A percentile compares a stretch with the other conserved stretches of the same genome.
These are phyloP conservation scores for Boletus semigastroideus DNA, from an alignment of 1,284 basidiomycete species.

Conservation along the genomic window DNA sequence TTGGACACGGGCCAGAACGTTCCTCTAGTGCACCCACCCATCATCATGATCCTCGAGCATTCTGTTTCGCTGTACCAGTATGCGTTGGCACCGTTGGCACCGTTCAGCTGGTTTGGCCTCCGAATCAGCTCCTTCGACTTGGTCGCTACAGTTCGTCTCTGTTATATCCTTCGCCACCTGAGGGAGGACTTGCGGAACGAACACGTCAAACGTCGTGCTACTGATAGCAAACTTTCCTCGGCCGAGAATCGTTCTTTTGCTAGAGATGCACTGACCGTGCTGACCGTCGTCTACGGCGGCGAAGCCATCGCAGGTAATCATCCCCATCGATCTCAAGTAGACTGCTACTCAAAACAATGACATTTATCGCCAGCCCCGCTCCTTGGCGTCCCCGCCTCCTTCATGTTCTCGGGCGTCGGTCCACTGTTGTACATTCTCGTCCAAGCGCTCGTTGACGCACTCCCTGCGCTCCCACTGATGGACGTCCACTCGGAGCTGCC, in stretches of 20 bases:
- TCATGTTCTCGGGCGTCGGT: conserved; percentile 62
- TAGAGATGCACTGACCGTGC: conserved; percentile 53
- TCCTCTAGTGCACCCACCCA: neutral
- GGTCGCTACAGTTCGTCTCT: conserved; percentile 63
- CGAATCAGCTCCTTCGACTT: conserved; percentile 62
- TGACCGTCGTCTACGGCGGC: conserved; percentile 72
- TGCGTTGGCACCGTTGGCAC: conserved; percentile 58
- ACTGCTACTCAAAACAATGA: neutral
- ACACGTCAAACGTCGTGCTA: conserved; percentile 36
- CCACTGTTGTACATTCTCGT: conserved; percentile 53
- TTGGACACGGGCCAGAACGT: too few relatives aligned
- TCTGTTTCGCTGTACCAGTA: conserved; percentile 54
- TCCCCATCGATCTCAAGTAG: neutral
- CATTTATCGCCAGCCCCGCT: conserved; percentile 49
- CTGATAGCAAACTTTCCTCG: conserved; percentile 19
- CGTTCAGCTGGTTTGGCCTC: conserved; percentile 67
- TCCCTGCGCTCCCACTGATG: conserved; percentile 53
- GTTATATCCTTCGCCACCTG: conserved; percentile 64
- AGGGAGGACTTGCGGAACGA: conserved; percentile 49
- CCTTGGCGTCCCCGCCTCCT: conserved; percentile 63
- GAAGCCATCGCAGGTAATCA: conserved; percentile 59
- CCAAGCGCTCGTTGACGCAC: conserved; percentile 58
- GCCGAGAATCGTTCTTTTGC: conserved; percentile 56
- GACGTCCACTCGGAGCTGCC: conserved; percentile 59
- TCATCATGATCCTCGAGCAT: conserved; percentile 38